These are phyloP conservation scores for Pyricularia pennisetigena DNA, from an alignment of 2,329 filamentous ascomycete genomes.

Conservation along the genomic window DNA sequence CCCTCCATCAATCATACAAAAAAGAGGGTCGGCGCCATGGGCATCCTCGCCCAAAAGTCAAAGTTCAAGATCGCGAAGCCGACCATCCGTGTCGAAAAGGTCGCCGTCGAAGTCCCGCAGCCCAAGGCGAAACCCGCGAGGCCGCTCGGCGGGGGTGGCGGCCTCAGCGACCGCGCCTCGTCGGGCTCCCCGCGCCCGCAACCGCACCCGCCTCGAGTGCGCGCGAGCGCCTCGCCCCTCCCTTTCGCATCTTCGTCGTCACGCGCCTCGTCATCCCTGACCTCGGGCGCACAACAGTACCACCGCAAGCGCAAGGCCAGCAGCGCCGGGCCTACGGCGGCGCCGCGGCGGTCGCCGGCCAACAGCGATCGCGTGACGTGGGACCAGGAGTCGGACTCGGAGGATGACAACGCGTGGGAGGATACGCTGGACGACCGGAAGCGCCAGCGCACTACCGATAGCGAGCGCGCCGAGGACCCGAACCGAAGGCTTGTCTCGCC, in stretches of 20 bases:
- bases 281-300: conserved; percentile 14
- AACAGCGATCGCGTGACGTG: conserved; percentile 36
- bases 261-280: conserved; percentile 12
- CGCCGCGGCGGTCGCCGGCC: conserved; percentile 29
- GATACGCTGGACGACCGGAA: conserved; percentile 33
- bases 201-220: conserved; percentile 6
- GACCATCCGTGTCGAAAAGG: conserved; percentile 42
- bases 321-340: conserved; percentile 17
- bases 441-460: conserved; percentile 22
- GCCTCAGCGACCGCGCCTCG: conserved; percentile 15
- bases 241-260: conserved; percentile 10
- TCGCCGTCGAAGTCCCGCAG: conserved; percentile 31
- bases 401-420: conserved; percentile 42
- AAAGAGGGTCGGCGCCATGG: conserved; percentile 18
- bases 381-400: conserved; percentile 36
- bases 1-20: not conserved
- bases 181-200: conserved; percentile 30
- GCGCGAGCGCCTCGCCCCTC: conserved; percentile 12
- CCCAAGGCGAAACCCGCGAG: conserved; percentile 24
- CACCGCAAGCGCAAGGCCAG: conserved; percentile 39
- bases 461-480: conserved; percentile 13
- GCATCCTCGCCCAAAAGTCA: conserved; percentile 30
- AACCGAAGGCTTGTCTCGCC: conserved; percentile 19
- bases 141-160: conserved; percentile 17
- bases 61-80: conserved; percentile 42